These are phyloP conservation scores for Cercophora samala DNA, from an alignment of 495 filamentous ascomycete genomes.

Conservation along the genomic window DNA sequence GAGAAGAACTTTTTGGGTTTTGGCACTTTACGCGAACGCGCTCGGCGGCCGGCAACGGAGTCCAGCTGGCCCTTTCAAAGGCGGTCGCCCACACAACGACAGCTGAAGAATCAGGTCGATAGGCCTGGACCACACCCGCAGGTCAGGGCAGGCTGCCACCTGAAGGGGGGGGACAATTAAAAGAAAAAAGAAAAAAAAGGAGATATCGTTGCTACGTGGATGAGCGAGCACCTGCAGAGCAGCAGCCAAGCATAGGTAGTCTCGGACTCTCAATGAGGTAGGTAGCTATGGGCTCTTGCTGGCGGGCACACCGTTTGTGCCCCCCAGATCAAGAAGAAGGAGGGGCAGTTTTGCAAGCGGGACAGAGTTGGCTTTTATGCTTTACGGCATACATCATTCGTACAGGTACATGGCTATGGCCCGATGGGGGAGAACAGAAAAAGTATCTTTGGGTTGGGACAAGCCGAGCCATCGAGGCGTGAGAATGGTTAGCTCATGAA, in stretches of 20 bases:
- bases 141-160: constrained; percentile 7
- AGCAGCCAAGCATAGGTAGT: constrained; percentile 15
- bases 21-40: constrained; percentile 21
- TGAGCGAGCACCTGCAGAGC: constrained; percentile 10
- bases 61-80: constrained; percentile 4
- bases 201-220: constrained; percentile 6
- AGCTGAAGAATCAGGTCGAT: background rate
- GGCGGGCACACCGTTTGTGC: constrained; percentile 44
- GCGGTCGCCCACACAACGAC: constrained; percentile 1
- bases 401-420: constrained; percentile 19
- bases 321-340: constrained; percentile 38
- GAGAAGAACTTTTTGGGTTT: constrained; percentile 25
- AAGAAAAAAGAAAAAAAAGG: background rate
- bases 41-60: constrained; percentile 13
- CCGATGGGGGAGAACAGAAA: constrained; percentile 23
- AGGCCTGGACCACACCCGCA: constrained; percentile 3
- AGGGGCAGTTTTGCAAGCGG: constrained; percentile 38
- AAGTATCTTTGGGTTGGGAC: constrained; percentile 18
- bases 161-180: background rate
- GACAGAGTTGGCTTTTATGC: constrained; percentile 47
- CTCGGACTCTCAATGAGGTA: background rate
- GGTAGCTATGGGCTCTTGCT: constrained; percentile 25
- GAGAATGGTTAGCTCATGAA: constrained; percentile 15
- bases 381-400: constrained; percentile 25
- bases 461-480: constrained; percentile 30